Evolutionary conservation across 192 early-diverging fungal species (phyloP).

Genomic region (Thamnidium elegans): DNA sequence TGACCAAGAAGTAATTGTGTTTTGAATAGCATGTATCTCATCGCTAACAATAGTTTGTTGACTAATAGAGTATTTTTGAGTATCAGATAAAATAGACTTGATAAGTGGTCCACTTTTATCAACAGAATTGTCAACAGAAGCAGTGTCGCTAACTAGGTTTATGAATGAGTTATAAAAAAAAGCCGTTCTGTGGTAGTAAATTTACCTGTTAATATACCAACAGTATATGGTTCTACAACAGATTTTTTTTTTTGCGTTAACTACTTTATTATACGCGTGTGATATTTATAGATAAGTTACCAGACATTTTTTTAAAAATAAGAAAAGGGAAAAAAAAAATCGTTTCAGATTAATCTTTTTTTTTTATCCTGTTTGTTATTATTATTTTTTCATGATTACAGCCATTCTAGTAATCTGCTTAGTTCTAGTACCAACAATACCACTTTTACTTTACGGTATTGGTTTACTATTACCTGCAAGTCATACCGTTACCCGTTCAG

Average conservation of each 20-base stretch:
- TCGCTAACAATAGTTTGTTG: conserved; percentile 46
- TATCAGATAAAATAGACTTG: conserved; percentile 31
- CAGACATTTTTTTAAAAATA: background rate
- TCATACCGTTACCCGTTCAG: conserved; percentile 24
- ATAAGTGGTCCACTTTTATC: conserved; percentile 70
- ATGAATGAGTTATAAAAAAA: background rate
- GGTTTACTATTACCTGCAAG: conserved; percentile 24
- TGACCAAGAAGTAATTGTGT: conserved; percentile 49
- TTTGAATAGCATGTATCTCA: conserved; percentile 50
- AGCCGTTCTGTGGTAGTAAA: background rate
- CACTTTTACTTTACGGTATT: conserved; percentile 26
- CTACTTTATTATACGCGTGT: background rate
- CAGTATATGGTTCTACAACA: background rate
- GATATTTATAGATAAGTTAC: background rate
- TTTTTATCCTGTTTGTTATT: background rate
- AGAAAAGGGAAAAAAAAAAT: background rate
- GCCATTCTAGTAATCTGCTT: background rate
- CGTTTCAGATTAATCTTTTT: background rate
- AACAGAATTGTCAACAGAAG: conserved; percentile 41
- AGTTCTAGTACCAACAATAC: conserved; percentile 25
- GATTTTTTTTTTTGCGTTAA: background rate
- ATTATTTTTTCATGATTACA: no score
- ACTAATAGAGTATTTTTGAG: conserved; percentile 39
- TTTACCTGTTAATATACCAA: conserved; percentile 10
- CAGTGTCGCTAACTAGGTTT: conserved; percentile 59